Evolutionary conservation across 2,329 filamentous ascomycete species (phyloP).

Genomic region (Parascedosporium putredinis): DNA sequence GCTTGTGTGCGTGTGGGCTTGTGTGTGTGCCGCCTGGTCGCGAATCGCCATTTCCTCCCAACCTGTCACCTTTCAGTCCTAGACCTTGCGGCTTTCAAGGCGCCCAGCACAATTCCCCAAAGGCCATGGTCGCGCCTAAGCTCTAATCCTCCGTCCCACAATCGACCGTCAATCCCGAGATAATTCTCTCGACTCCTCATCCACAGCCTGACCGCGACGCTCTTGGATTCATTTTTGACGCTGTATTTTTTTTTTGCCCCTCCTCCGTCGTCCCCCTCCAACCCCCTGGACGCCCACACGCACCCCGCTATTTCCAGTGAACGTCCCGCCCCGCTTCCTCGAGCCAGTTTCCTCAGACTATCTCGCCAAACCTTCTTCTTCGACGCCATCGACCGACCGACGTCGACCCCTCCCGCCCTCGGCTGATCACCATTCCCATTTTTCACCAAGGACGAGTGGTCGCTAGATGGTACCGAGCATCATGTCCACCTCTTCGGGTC

Average conservation of each 20-base stretch:
- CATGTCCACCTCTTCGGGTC: conserved; percentile 52
- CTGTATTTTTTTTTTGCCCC: neutral
- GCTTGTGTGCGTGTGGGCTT: no score
- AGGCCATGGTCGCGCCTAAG: neutral
- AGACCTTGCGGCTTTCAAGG: neutral
- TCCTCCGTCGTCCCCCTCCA: neutral
- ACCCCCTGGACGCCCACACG: neutral
- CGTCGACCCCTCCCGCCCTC: neutral
- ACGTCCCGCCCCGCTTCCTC: no score
- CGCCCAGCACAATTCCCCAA: neutral
- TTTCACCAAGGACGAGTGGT: neutral
- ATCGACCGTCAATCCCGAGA: neutral
- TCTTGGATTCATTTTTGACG: no score
- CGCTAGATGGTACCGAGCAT: conserved; percentile 7
- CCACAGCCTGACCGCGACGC: no score
- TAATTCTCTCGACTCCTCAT: neutral
- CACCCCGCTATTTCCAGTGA: neutral
- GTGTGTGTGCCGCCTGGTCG: neutral
- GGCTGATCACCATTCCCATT: neutral
- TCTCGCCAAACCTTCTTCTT: neutral
- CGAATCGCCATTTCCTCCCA: conserved; percentile 1
- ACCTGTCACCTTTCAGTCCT: neutral
- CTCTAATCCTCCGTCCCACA: neutral
- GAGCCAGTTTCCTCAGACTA: no score
- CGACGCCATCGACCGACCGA: neutral